These are phyloP conservation scores for Trifolium subterraneum DNA, from an alignment of 306 rosid species.

Conservation along the genomic window DNA sequence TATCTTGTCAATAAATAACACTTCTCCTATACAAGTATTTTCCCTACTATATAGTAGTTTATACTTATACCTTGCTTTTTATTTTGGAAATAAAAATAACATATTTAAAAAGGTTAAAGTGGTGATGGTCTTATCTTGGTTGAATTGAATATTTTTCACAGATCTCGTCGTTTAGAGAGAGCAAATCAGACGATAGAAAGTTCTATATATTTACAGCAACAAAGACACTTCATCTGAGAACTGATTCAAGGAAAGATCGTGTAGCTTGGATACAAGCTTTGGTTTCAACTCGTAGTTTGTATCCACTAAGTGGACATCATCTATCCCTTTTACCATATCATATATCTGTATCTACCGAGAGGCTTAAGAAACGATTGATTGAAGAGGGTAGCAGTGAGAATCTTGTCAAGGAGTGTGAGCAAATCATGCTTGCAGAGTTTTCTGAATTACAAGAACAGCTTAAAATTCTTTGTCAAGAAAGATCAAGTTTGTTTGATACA, in stretches of 20 bases:
- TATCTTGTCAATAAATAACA: neutral
- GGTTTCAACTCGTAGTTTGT: conserved; percentile 70
- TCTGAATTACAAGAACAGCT: conserved; percentile 72
- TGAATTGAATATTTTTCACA: conserved; percentile 40
- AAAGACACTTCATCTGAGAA: conserved; percentile 94
- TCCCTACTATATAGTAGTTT: neutral
- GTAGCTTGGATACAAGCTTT: conserved; percentile 91
- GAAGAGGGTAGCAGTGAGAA: conserved; percentile 78
- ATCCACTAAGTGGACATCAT: conserved; percentile 57
- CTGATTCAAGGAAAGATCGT: conserved; percentile 81
- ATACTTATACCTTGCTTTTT: neutral
- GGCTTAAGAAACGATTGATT: conserved; percentile 71
- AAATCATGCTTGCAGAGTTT: conserved; percentile 87
- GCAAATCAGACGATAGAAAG: conserved; percentile 88
- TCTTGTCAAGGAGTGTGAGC: conserved; percentile 82
- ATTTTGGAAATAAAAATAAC: neutral
- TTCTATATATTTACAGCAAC: conserved; percentile 91
- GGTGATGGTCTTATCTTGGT: neutral
- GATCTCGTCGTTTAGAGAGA: conserved; percentile 89
- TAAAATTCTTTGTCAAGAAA: conserved; percentile 66
- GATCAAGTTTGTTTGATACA: conserved; percentile 80
- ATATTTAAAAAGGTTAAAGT: neutral
- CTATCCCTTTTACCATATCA: conserved; percentile 66
- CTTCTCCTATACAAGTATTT: too few species aligned
- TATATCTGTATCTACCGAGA: conserved; percentile 71